These are phyloP conservation scores for Biancaea sappan DNA, from an alignment of 306 rosid species.

Conservation along the genomic window DNA sequence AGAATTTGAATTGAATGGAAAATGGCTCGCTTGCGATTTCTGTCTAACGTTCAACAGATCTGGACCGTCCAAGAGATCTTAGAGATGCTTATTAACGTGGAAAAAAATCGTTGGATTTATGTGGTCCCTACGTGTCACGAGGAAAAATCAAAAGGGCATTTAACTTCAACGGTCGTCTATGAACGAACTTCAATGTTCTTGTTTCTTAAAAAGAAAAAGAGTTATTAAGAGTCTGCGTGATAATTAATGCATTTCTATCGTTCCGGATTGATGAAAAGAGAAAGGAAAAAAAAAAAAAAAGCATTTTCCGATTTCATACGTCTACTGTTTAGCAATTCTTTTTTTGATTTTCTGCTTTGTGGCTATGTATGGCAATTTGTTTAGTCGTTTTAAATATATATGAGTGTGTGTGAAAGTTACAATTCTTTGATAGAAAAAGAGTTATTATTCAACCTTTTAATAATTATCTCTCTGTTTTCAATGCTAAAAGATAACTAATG, in stretches of 20 bases:
- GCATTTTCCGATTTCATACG: neutral
- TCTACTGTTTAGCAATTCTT: neutral
- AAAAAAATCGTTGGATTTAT: constrained; percentile 7
- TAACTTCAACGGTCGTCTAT: constrained; percentile 17
- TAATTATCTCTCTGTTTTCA: neutral
- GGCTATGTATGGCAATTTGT: neutral
- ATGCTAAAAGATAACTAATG: neutral
- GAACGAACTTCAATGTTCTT: constrained; percentile 1
- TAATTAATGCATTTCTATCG: neutral
- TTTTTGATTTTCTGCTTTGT: neutral
- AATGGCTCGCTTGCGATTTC: constrained; percentile 26
- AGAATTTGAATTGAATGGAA: constrained; percentile 48
- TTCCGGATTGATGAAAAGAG: neutral
- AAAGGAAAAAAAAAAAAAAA: neutral
- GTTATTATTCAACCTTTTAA: neutral
- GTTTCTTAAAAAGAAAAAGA: neutral
- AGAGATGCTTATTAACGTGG: constrained; percentile 4
- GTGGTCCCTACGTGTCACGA: neutral
- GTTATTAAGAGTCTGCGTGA: neutral
- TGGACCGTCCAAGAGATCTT: constrained; percentile 38
- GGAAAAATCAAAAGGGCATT: constrained; percentile 1
- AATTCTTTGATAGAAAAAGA: neutral
- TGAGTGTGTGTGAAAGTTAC: neutral
- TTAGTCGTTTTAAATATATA: no score
- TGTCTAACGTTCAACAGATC: constrained; percentile 64